Evolutionary conservation across 2,329 filamentous ascomycete genomes (phyloP).

Genomic region (Aspergillus latus): DNA sequence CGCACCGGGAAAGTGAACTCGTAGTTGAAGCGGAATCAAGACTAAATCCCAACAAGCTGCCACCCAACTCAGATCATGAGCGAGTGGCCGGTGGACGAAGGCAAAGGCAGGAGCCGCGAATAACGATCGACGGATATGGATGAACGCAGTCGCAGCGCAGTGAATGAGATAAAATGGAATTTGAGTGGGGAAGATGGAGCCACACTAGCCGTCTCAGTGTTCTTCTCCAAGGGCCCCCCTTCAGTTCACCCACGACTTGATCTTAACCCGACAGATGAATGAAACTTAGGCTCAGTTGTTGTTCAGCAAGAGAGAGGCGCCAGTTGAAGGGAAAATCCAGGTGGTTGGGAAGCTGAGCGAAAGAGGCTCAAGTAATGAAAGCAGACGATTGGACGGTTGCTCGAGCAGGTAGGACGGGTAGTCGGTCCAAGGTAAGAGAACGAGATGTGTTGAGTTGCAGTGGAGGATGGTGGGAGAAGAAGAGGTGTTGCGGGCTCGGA

Average conservation of each 20-base stretch:
- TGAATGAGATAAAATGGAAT: slow-evolving; percentile 3
- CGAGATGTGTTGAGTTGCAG: neutral
- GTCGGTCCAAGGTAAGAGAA: neutral
- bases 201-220: neutral
- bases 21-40: neutral
- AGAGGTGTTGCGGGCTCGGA: neutral
- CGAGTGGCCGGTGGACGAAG: slow-evolving; percentile 2
- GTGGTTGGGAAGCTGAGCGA: neutral
- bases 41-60: slow-evolving; percentile 1
- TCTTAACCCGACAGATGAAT: neutral
- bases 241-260: slow-evolving; percentile 2
- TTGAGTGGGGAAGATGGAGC: slow-evolving; percentile 13
- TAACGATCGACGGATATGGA: slow-evolving; percentile 9
- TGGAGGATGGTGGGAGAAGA: neutral
- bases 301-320: neutral
- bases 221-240: neutral
- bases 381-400: neutral
- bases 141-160: slow-evolving; percentile 2
- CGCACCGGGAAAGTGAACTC: slow-evolving; percentile 21
- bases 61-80: slow-evolving; percentile 7
- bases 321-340: neutral
- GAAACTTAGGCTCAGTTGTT: too few species aligned
- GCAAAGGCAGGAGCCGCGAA: slow-evolving; percentile 5
- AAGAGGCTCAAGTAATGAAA: neutral
- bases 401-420: neutral